phyloP scores from a whole-genome alignment of 1,284 basidiomycete species.

The Sanghuangporus baumii region DNA sequence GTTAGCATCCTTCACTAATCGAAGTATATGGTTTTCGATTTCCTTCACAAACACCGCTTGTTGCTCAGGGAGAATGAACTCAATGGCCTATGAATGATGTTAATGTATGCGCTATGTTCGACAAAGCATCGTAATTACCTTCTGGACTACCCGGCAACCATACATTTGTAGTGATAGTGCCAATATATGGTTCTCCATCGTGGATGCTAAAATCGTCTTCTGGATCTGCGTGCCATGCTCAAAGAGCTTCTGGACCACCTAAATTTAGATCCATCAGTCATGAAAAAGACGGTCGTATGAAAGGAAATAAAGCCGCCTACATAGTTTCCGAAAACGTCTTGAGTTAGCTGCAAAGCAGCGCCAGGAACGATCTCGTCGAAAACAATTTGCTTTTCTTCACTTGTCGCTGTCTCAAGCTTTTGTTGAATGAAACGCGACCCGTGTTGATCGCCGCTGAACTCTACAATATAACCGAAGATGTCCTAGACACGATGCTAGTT shows the following conservation, averaged over 20 bases:
- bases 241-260: constrained; percentile 95
- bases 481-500: constrained; percentile 48
- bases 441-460: constrained; percentile 94
- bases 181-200: constrained; percentile 80
- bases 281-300: background rate
- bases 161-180: constrained; percentile 89
- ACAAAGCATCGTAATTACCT: constrained; percentile 39
- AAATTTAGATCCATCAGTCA: constrained; percentile 10
- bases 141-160: constrained; percentile 90
- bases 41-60: constrained; percentile 75
- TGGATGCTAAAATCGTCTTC: constrained; percentile 63
- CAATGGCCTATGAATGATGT: constrained; percentile 60
- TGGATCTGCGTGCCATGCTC: constrained; percentile 83
- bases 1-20: constrained; percentile 89
- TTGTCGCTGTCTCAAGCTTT: constrained; percentile 70
- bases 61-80: constrained; percentile 74
- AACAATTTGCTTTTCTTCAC: constrained; percentile 76
- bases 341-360: constrained; percentile 75
- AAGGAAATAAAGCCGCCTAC: constrained; percentile 35
- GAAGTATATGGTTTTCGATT: constrained; percentile 76
- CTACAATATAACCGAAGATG: constrained; percentile 81
- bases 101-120: constrained; percentile 13
- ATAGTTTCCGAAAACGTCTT: constrained; percentile 98
- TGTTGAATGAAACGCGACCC: constrained; percentile 89
- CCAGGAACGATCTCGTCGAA: constrained; percentile 88